Base-by-base conservation (phyloP, 1,284 basidiomycete genomes). In the Pseudozyma pruni region DNA sequence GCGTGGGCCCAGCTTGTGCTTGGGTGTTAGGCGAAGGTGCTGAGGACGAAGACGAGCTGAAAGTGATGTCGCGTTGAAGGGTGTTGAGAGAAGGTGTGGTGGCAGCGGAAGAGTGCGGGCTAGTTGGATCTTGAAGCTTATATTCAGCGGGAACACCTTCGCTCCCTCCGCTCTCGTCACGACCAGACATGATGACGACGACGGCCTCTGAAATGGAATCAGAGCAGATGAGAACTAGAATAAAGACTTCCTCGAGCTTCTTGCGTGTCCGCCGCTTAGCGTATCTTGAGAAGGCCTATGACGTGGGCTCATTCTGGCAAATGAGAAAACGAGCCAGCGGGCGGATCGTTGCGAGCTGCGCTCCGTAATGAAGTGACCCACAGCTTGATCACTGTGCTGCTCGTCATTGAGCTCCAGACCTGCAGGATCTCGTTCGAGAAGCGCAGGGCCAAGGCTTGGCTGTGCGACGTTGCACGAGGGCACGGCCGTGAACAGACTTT, bases 291-390 rank as follows among this genome's bases (percentile, higher is more conserved):
- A 29, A 11, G 7, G 11, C 11, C 27, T 11, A 11, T 29, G 7
- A 29, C 7, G 19, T 17, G 31, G n/a, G 48, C 16, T 29, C 27
- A 42, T 38, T 3, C 37, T 23, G n/a, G 31, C 22, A 34, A 7
- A 50, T 41, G 48, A 42, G 42, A 40, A 32, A n/a, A 23, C 31
- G 20, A 43, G 32, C 39, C 17, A 29, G n/a, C 43, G 14, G 41
- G 23, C 23, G 27, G 11, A 29, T 6, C 27, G 27, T 29, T 29
- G 27, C 27, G 7, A 29, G 27, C 7, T 7, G 27, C 27, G 7
- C 11, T 29, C 27, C 27, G 27, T 29, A 29, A 29, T 29, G 27
- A 29, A 29, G 27, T 6, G 11, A 29, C 11, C 27, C 27, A n/a
- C 10, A 8, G 17, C 17, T 25, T 17, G 25, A n/a, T n/a, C n/a